Evolutionary conservation across 768 basidiomycete genomes (phyloP), one percentile per base, ranked within the genome.

Genomic region (Rubroboletus satanas): DNA sequence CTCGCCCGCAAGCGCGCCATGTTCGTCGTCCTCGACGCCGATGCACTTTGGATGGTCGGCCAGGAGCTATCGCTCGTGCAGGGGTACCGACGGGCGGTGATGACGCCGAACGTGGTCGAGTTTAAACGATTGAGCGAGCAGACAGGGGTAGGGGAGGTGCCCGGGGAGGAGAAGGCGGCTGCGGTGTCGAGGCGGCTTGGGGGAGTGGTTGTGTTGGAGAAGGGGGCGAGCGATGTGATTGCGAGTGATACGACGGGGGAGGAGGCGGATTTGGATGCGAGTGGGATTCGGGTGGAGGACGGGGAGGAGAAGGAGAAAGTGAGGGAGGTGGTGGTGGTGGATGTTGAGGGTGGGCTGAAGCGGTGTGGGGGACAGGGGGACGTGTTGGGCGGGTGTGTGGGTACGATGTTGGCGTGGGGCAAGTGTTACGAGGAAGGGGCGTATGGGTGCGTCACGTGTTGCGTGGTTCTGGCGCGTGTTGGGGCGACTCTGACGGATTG

Each of bases 331-430:
- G 71, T 93, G 4, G 77, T 80, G 49, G 83, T 89, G 29, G 84
- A 88, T 58, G 73, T 78, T 0, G 73, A 82, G 51, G 97, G 97
- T 2, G 94, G 96, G 2, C 62, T 91, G 62, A 96, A 96, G 74
- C 77, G 97, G 52, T 95, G 93, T 63, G 96, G 97, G 12, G 97
- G 97, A 1, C 97, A 98, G 69, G 97, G 97, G 0, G 97, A 99
- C 71, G 84, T 99, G 36, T 70, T 98, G 52, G 89, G 87, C 62
- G 97, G 97, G 12, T 78, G 81, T 42, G 87, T 93, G 10, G 97
- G 94, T 0, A 83, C 93, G 2, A 83, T 97, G 68, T 76, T 98
- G 62, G 95, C 95, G 5, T 99, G 97, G 96, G 93, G 90, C 5
- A 90, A 88, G 68, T 93, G 90, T 63, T 98, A 90, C 68, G 93